Conservation (phyloP, 1,139 yeast genomes). For the Scheffersomyces quercinus region DNA sequence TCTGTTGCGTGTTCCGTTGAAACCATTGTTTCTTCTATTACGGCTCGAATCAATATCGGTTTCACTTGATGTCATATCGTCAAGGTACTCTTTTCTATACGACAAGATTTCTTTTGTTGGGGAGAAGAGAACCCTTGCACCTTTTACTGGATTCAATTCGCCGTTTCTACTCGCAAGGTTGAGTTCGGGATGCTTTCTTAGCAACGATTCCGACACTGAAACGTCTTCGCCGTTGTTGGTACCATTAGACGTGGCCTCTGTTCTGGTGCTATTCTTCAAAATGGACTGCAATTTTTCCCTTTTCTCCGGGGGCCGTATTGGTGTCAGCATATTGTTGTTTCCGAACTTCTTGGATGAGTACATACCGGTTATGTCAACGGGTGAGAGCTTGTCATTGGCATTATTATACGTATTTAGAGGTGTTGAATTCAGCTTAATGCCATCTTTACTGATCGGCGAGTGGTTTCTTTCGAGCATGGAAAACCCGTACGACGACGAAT, state of each 20-base stretch:
- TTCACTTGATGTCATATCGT: background rate
- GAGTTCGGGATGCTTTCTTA: conserved; percentile 35
- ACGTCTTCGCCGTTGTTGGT: background rate
- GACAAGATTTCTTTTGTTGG: conserved; percentile 28
- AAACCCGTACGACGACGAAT: conserved; percentile 1
- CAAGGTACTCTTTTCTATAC: conserved; percentile 1
- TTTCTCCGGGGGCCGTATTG: conserved; percentile 3
- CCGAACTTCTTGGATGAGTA: background rate
- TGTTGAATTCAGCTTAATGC: conserved; percentile 14
- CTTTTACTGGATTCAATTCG: conserved; percentile 39
- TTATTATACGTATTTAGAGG: conserved; percentile 8
- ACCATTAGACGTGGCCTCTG: background rate
- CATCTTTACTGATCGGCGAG: conserved; percentile 13
- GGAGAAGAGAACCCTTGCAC: conserved; percentile 46
- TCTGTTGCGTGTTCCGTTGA: background rate
- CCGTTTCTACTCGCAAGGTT: conserved; percentile 30
- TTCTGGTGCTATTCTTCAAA: conserved; percentile 4
- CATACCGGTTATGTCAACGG: background rate
- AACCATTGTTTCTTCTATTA: background rate
- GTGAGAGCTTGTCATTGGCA: conserved; percentile 2
- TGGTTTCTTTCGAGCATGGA: conserved; percentile 4
- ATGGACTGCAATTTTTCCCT: conserved; percentile 8
- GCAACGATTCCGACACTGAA: conserved; percentile 14
- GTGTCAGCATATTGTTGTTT: background rate
- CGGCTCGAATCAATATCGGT: background rate